Percentiles rank a stretch among this genome's conserved stretches.
Conservation (phyloP, 2,329 filamentous ascomycete species). For the Mycosphaerella sp. region DNA sequence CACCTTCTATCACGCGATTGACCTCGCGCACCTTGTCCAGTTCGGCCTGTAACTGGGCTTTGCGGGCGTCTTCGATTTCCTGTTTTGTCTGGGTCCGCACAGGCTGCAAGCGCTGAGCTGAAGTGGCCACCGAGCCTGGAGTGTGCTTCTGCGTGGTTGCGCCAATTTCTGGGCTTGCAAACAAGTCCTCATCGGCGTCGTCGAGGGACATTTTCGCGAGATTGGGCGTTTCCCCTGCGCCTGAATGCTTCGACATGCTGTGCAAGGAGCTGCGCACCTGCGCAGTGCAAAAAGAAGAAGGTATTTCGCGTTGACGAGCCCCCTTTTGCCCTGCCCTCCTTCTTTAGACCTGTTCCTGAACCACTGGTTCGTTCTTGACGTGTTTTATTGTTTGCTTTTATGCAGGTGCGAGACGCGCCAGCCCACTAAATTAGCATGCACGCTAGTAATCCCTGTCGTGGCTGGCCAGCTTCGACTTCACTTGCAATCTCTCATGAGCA, state of each 20-base stretch:
- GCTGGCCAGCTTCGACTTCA: slow-evolving; percentile 6
- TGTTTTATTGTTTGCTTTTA: slow-evolving; percentile 5
- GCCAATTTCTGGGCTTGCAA: slow-evolving; percentile 48
- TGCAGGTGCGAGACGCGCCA: slow-evolving; percentile 1
- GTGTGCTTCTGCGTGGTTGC: slow-evolving; percentile 33
- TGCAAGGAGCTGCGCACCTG: background rate
- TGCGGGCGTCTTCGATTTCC: slow-evolving; percentile 58
- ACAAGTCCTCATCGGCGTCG: slow-evolving; percentile 51
- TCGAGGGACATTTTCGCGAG: slow-evolving; percentile 42
- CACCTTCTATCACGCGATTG: slow-evolving; percentile 78
- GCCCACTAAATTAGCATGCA: background rate
- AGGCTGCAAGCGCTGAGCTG: slow-evolving; percentile 39
- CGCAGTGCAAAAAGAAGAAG: background rate
- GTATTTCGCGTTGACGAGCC: slow-evolving; percentile 18
- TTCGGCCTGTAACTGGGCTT: slow-evolving; percentile 69
- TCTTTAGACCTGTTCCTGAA: slow-evolving; percentile 4
- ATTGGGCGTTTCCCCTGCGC: slow-evolving; percentile 25
- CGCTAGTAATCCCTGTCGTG: background rate
- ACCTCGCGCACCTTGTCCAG: slow-evolving; percentile 77
- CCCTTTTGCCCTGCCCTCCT: slow-evolving; percentile 16
- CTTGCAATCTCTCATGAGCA: background rate
- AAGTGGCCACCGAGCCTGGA: slow-evolving; percentile 26
- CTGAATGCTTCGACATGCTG: slow-evolving; percentile 26
- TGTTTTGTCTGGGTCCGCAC: slow-evolving; percentile 31
- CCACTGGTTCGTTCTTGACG: slow-evolving; percentile 1